Base-by-base conservation (phyloP, 768 basidiomycete genomes). In the Gymnopilus dilepis region DNA sequence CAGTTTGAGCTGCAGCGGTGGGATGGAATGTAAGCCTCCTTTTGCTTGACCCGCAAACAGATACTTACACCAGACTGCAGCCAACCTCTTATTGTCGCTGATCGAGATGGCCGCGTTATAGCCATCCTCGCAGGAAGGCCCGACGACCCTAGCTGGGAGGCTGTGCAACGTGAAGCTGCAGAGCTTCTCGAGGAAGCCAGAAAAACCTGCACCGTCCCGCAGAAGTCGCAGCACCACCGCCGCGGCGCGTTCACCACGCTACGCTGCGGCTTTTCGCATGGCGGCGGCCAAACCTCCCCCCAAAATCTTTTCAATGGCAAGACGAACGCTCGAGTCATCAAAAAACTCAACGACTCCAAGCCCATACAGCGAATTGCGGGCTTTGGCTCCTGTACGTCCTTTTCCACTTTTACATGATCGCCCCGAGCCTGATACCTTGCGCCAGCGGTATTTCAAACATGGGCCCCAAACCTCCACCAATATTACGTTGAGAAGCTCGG, bases 61-160 rank as follows among this genome's bases (percentile, higher is more conserved):
- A 11, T 37, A 37, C 34, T 37, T 9, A 37, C 34, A 15, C 15
- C 8, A 2, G 34, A 9, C 34, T 9, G 34, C 34, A 52, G 54
- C 1, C 56, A 53, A 3, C 45, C 63, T 3, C 55, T 56, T 15
- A 43, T 51, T 15, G 22, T 60, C 15, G 6, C 52, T 9, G 63
- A 57, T 31, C 26, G 19, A 3, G 6, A 51, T 6, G 54, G 48
- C 6, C 15, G 37, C 12, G 37, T 64, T 12, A 31, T 64, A 13
- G 63, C 24, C 7, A 38, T 60, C 33, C 31, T 55, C 6, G 63
- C 54, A 12, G 63, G 63, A 3, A 21, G 37, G 13, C 57, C 57
- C 8, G 21, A 41, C 17, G 50, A 62, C 17, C 17, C 21, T 2
- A 42, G 24, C 9, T 62, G 61, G 61, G 34, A 34, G 21, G 19